phyloP scores from a whole-genome alignment of 2,329 filamentous ascomycete genomes.

The Acrodontium crateriforme region DNA sequence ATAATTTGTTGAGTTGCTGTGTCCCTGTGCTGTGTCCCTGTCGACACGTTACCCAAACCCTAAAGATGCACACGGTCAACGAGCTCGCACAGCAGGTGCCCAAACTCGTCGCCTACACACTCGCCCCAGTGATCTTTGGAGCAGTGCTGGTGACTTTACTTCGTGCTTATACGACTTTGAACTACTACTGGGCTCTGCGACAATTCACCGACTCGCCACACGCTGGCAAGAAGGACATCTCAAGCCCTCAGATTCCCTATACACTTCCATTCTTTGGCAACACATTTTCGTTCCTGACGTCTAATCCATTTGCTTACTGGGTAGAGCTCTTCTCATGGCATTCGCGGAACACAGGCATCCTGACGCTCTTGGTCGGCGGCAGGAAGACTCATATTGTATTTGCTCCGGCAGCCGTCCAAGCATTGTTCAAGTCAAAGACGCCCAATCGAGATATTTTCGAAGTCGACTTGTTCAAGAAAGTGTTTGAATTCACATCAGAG shows the following conservation, averaged over 20 bases:
- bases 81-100: too few relatives aligned
- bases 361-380: constrained; percentile 18
- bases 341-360: constrained; percentile 14
- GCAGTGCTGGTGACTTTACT: constrained; percentile 6
- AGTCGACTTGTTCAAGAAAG: constrained; percentile 11
- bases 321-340: constrained; percentile 14
- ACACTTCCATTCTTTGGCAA: constrained; percentile 18
- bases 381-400: constrained; percentile 16
- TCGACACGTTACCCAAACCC: too few relatives aligned
- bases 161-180: constrained; percentile 11
- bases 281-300: constrained; percentile 14
- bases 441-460: constrained; percentile 16
- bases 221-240: constrained; percentile 7
- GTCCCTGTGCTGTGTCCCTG: too few relatives aligned
- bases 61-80: too few relatives aligned
- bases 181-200: constrained; percentile 10
- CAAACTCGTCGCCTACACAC: constrained; percentile 2
- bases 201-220: constrained; percentile 4
- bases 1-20: too few relatives aligned
- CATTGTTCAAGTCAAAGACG: constrained; percentile 15
- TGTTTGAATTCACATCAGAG: constrained; percentile 12
- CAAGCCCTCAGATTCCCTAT: constrained; percentile 17
- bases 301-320: constrained; percentile 15
- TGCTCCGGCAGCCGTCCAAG: constrained; percentile 12
- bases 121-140: constrained; percentile 5